Evolutionary conservation across 2,329 filamentous ascomycete genomes (phyloP).

Genomic region (Talaromyces sp.): DNA sequence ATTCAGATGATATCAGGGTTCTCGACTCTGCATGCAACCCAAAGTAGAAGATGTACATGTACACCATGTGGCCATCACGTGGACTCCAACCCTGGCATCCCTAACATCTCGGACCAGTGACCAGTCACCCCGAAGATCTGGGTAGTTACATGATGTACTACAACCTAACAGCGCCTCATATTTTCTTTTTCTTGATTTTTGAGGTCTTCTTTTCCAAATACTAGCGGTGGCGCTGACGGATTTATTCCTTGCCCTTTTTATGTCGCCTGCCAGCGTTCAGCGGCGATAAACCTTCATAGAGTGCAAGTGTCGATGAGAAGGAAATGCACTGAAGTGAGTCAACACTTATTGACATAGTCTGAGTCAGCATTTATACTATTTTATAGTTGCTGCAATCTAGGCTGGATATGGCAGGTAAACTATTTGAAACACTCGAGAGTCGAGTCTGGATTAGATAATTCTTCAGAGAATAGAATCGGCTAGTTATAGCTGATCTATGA

Average conservation of each 20-base stretch:
- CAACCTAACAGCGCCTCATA: not conserved
- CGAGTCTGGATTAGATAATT: too few relatives aligned
- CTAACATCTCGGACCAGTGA: not conserved
- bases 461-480: too few relatives aligned
- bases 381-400: not conserved
- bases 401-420: not conserved
- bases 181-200: not conserved
- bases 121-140: not conserved
- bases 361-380: not conserved
- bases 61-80: slow-evolving; percentile 7
- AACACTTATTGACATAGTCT: not conserved
- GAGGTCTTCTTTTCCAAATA: not conserved
- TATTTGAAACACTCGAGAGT: too few relatives aligned
- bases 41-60: not conserved
- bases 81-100: not conserved
- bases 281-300: not conserved
- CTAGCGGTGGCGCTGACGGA: not conserved
- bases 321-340: not conserved
- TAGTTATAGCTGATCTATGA: too few relatives aligned
- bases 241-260: not conserved
- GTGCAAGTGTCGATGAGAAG: not conserved
- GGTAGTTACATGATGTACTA: not conserved
- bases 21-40: not conserved
- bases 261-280: not conserved
- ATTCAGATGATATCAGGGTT: not conserved